These are phyloP conservation scores for Nakataea oryzae DNA, from an alignment of 2,329 filamentous ascomycete genomes.

Conservation along the genomic window DNA sequence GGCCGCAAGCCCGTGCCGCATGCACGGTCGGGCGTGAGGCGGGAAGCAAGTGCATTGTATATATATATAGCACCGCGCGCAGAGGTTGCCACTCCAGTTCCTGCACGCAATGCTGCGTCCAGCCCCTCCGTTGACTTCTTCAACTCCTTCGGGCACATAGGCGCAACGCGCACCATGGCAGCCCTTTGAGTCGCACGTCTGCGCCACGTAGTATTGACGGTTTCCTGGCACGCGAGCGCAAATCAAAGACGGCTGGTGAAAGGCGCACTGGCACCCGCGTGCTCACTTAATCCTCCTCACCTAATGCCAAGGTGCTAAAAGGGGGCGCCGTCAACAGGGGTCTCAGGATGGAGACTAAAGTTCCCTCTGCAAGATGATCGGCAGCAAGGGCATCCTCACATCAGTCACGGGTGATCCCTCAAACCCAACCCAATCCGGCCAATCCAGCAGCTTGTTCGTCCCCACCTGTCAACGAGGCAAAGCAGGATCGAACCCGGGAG, in stretches of 20 bases:
- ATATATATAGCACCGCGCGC: too few species aligned
- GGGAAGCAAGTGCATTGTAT: too few species aligned
- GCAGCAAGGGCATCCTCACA: background rate
- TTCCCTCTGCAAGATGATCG: background rate
- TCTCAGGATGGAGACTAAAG: too few species aligned
- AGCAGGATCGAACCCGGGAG: too few species aligned
- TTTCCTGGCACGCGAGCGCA: background rate
- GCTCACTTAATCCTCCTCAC: background rate
- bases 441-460: background rate
- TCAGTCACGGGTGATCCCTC: background rate
- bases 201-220: too few species aligned
- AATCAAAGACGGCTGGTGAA: background rate
- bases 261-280: background rate
- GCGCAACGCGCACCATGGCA: background rate
- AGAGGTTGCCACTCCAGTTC: too few species aligned
- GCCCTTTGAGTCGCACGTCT: background rate
- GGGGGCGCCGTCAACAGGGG: background rate
- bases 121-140: too few species aligned
- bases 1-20: background rate
- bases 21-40: too few species aligned
- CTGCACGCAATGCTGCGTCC: background rate
- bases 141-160: background rate
- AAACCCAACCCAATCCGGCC: background rate
- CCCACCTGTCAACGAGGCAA: too few species aligned
- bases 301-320: background rate